Conservation (phyloP, 179 eudicot genomes). For the Amaranthus tricolor region DNA sequence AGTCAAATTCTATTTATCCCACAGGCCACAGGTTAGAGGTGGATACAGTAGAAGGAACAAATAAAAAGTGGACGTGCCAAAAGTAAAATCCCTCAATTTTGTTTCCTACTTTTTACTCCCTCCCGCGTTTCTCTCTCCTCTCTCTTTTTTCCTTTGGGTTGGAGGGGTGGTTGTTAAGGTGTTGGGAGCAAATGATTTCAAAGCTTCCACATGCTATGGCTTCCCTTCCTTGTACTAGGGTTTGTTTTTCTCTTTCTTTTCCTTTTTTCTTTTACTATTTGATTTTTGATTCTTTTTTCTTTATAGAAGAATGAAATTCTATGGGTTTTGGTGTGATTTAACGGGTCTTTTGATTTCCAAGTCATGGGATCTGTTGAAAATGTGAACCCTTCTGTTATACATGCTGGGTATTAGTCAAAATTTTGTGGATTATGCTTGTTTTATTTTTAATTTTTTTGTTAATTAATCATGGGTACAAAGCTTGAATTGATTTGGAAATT, state of each 20-base stretch:
- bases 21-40: no score
- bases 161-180: not conserved
- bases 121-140: constrained; percentile 6
- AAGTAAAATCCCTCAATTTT: not conserved
- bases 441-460: not conserved
- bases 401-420: not conserved
- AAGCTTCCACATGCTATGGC: constrained; percentile 50
- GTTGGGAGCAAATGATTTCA: constrained; percentile 33
- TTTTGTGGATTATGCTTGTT: not conserved
- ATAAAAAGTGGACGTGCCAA: constrained; percentile 17
- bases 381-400: not conserved
- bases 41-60: no score
- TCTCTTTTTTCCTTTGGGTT: constrained; percentile 10
- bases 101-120: not conserved
- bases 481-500: constrained; percentile 4
- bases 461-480: not conserved
- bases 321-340: not conserved
- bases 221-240: constrained; percentile 58
- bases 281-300: not conserved
- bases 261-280: not conserved
- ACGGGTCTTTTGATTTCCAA: not conserved
- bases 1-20: no score
- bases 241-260: constrained; percentile 25
- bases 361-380: constrained; percentile 12
- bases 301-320: not conserved